Evolutionary conservation across 1,284 basidiomycete species (phyloP).

Genomic region (Spongispora temasekensis): DNA sequence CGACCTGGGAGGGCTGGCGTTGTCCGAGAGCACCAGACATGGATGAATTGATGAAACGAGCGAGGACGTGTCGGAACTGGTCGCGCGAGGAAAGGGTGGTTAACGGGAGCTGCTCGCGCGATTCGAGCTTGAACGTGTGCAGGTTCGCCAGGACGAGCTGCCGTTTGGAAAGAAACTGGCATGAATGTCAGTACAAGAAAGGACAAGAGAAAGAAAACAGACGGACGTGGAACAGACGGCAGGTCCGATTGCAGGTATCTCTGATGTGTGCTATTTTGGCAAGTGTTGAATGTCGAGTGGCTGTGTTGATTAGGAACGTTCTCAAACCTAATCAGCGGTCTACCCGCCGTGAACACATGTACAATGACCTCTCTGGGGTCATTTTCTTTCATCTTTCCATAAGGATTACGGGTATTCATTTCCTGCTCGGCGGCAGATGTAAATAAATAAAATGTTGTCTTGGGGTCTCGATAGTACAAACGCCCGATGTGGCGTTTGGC

Average conservation of each 20-base stretch:
- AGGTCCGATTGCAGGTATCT: slow-evolving; percentile 24
- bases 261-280: slow-evolving; percentile 24
- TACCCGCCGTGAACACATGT: no score
- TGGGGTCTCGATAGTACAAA: background rate
- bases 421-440: background rate
- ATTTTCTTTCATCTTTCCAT: background rate
- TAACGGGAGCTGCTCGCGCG: slow-evolving; percentile 43
- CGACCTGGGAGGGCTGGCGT: slow-evolving; percentile 20
- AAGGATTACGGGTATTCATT: background rate
- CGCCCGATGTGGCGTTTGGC: no score
- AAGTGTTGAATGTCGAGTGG: slow-evolving; percentile 13
- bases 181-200: background rate
- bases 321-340: background rate
- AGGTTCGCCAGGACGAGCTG: slow-evolving; percentile 36
- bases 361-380: no score
- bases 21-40: slow-evolving; percentile 40
- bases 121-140: slow-evolving; percentile 26
- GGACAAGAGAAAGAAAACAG: background rate
- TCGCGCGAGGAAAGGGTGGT: slow-evolving; percentile 48
- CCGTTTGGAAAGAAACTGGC: slow-evolving; percentile 28
- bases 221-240: slow-evolving; percentile 28
- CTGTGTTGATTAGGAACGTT: slow-evolving; percentile 18
- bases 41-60: slow-evolving; percentile 49
- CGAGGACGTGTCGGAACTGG: slow-evolving; percentile 56
- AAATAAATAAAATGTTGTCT: background rate